These are phyloP conservation scores for Leptographium lundbergii DNA, from an alignment of 2,329 filamentous ascomycete species.

Conservation along the genomic window DNA sequence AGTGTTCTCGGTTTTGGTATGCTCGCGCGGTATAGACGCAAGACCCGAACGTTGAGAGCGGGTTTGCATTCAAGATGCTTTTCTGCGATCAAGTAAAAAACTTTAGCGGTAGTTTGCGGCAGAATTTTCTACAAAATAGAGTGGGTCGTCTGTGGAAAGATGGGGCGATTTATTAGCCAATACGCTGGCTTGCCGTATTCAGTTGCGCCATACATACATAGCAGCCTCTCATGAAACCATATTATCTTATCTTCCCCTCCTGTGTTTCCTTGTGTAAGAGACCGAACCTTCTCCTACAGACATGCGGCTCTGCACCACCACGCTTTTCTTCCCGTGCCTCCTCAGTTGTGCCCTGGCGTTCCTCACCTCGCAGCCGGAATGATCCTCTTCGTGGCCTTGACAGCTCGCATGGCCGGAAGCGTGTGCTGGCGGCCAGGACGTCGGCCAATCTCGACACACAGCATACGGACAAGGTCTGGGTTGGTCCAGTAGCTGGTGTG, in stretches of 20 bases:
- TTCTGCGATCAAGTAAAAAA: slow-evolving; percentile 7
- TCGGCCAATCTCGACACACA: slow-evolving; percentile 79
- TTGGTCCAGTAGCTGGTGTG: slow-evolving; percentile 91
- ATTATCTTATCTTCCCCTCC: no score
- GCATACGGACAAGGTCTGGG: slow-evolving; percentile 75
- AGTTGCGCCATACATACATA: no score
- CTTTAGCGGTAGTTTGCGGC: slow-evolving; percentile 14
- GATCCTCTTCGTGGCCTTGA: slow-evolving; percentile 35
- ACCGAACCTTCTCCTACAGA: no score
- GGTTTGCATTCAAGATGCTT: background rate
- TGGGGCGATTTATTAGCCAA: no score
- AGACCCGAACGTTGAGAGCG: background rate
- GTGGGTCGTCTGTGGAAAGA: no score
- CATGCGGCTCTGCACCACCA: no score
- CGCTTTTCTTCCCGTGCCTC: no score
- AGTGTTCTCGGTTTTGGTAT: background rate
- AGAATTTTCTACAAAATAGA: slow-evolving; percentile 10
- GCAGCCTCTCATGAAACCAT: no score
- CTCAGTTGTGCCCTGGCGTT: no score
- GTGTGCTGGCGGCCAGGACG: slow-evolving; percentile 51
- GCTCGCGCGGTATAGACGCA: background rate
- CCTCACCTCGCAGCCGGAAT: background rate
- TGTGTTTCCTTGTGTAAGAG: no score
- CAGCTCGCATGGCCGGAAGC: slow-evolving; percentile 44
- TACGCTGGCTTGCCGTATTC: no score